Evolutionary conservation across 1,284 basidiomycete genomes (phyloP), one percentile per base, ranked within the genome.

Genomic region (Puccinia brachypodii): DNA sequence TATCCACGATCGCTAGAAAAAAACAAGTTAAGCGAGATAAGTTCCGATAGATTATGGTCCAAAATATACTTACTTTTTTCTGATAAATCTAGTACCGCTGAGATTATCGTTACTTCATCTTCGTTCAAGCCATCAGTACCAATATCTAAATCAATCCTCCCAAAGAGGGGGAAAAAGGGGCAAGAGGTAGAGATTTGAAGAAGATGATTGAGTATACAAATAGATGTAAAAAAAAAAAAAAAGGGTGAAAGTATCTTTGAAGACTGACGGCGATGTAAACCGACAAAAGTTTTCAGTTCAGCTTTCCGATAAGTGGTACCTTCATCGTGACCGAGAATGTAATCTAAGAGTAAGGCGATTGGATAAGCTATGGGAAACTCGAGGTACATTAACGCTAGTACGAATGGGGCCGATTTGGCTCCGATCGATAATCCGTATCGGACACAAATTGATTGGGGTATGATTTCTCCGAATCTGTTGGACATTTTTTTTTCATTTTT

Each of bases 361-460:
- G 88, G 88, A 83, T 87, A 88, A 7, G 87, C 87, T 33, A 89
- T 86, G 7, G 88, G 88, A 76, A 87, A 88, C 56, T 88, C 81
- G 28, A 88, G 66, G 68, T 87, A 83, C 84, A 89, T 88, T 31
- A 88, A 84, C 7, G 84, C 77, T 53, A 87, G 85, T 22, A 89
- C 88, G 50, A 89, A 84, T 3, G 88, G 88, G 4, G 88, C 87
- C 74, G 88, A 89, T 36, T 85, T 85, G 6, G 89, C 87, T 25
- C 89, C 89, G 71, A 89, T 88, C 13, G 87, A 86, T 3, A 89
- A 86, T 25, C 89, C 89, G 82, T 89, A 87, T 42, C 87, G 86
- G 25, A 87, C 88, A 82, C 89, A 89, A 72, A 89, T 86, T 7
- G 88, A 88, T 87, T 87, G 86, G 1, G 86, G 86, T 8, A 87